Base-by-base conservation (phyloP, 2,329 filamentous ascomycete genomes). In the Nigrospora oryzae region DNA sequence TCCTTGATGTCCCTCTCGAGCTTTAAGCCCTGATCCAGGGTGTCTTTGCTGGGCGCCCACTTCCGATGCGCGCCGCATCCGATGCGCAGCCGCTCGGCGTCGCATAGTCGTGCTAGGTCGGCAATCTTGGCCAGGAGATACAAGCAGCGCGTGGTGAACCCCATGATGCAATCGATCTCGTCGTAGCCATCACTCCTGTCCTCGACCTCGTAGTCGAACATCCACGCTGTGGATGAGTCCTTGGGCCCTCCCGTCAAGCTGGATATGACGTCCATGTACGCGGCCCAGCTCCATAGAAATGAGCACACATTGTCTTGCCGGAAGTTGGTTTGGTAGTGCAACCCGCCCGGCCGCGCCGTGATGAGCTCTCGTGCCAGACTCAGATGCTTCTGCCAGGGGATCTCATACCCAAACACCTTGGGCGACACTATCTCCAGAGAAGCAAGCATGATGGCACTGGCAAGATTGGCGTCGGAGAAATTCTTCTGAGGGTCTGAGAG, bases 341-440 rank as follows among this genome's bases (percentile, higher is more conserved):
- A 54, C 11, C 64, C 66, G 17, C 63, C 62, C 4, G 68, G 62
- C 7, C 85, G 79, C 4, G 80, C 75, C 13, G 81, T 70, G 54
- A 91, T 89, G 53, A 94, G 79, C 54, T 84, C 77, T 3, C 88
- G 79, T 1, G 88, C 87, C 43, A 89, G 77, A 45, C 79, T 79
- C 1, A 94, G 73, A 61, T 94, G 87, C 42, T 76, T 78, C 58
- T 89, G 86, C 88, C 88, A 94, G 1, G 85, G 76, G 43, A 91
- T 85, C 1, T 79, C 74, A n/a, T 87, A 82, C 44, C 85, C 86
- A 57, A 93, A 91, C 0, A 85, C 84, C 46, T 83, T 84, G 0
- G 88, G 88, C 0, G 84, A 89, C 41, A 93, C 83, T 46, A 93
- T 91, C 57, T 93, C 86, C 16, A 93, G 70, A 2, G 86, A 90